phyloP scores from a whole-genome alignment of 495 filamentous ascomycete genomes.

The Cercophora samala region DNA sequence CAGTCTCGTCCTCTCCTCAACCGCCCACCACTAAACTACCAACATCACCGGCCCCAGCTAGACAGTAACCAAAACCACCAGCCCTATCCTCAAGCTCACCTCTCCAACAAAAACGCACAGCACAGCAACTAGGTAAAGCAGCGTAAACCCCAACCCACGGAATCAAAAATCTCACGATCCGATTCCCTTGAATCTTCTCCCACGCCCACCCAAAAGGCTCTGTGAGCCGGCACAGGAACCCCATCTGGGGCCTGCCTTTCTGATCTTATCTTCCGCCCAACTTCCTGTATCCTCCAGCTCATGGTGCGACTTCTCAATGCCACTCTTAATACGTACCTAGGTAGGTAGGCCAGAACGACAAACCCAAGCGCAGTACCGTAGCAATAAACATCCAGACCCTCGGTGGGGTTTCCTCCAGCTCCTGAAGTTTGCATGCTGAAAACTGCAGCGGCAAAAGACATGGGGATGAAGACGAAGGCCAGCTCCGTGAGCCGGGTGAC shows the following conservation, averaged over 20 bases:
- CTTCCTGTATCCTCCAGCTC: background rate
- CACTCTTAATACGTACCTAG: background rate
- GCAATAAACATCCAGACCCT: background rate
- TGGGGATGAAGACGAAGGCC: background rate
- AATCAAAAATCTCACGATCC: background rate
- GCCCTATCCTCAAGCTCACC: background rate
- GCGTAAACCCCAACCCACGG: background rate
- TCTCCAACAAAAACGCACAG: background rate
- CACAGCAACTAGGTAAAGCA: background rate
- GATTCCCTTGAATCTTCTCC: background rate
- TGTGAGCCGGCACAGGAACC: background rate
- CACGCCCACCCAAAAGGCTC: background rate
- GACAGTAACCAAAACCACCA: background rate
- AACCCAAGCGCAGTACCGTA: background rate
- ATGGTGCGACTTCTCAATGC: background rate
- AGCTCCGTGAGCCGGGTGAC: background rate
- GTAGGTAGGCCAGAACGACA: background rate
- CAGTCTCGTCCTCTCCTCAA: background rate
- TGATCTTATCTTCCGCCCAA: background rate
- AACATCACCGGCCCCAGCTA: background rate
- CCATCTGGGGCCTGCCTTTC: background rate
- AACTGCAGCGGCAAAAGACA: background rate
- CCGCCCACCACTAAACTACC: background rate
- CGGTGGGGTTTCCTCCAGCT: background rate
- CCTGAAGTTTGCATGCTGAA: background rate